A percentile compares a stretch with the other conserved stretches of the same genome.
phyloP scores from a whole-genome alignment of 202 grass and related monocot genomes.

The Setaria viridis region DNA sequence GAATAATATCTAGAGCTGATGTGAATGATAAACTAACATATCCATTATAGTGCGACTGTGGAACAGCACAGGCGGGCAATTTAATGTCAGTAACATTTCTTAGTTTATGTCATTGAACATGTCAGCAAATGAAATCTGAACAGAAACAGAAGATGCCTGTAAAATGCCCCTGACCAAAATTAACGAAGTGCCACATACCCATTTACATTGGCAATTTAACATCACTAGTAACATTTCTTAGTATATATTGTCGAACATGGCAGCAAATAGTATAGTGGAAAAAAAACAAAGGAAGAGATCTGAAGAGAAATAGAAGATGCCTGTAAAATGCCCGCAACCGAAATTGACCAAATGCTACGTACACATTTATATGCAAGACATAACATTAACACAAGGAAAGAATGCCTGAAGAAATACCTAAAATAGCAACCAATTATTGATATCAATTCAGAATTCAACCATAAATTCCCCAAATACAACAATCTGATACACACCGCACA shows the following conservation, averaged over 20 bases:
- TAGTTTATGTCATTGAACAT: background rate
- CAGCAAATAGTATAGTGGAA: background rate
- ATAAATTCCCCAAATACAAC: background rate
- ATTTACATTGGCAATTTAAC: constrained; percentile 18
- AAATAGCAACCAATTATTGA: background rate
- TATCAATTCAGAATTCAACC: constrained; percentile 6
- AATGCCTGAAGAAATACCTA: background rate
- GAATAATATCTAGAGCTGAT: constrained; percentile 20
- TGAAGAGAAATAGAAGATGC: background rate
- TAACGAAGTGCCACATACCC: background rate
- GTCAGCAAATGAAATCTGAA: background rate
- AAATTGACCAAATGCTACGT: background rate
- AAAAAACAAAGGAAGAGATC: background rate
- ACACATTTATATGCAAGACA: background rate
- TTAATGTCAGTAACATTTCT: constrained; percentile 4
- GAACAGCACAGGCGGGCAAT: constrained; percentile 1
- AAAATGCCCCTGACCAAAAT: background rate
- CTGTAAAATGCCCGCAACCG: background rate
- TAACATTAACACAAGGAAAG: constrained; percentile 4
- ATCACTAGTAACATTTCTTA: background rate
- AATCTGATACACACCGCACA: background rate
- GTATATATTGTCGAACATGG: background rate
- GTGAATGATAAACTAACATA: constrained; percentile 11
- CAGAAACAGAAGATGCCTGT: background rate
- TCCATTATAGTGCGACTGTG: background rate